Evolutionary conservation across 1,139 yeast genomes (phyloP).

Genomic region (Kluyveromyces sp.): DNA sequence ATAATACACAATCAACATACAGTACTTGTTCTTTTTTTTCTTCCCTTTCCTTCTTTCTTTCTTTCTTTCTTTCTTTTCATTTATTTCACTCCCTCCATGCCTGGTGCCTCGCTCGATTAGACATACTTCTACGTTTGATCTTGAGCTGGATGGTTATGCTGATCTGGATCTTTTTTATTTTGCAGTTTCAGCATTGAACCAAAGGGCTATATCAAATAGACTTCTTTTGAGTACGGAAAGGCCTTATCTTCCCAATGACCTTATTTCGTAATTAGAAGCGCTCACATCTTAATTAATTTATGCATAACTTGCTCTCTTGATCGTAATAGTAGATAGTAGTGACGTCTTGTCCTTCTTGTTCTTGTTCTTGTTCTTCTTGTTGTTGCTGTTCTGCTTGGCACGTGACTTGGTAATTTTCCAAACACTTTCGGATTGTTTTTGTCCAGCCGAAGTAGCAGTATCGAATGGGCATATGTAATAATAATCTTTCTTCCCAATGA

Average conservation of each 20-base stretch:
- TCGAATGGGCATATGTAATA: no score
- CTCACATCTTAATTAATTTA: slow-evolving; percentile 2
- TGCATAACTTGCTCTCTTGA: background rate
- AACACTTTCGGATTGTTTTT: no score
- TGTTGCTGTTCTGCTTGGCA: background rate
- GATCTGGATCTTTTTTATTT: background rate
- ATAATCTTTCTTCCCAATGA: no score
- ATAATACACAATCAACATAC: no score
- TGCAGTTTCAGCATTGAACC: background rate
- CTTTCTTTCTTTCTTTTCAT: background rate
- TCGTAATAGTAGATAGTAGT: background rate
- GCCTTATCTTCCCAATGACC: slow-evolving; percentile 3
- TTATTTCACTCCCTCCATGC: slow-evolving; percentile 27
- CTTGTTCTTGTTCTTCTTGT: background rate
- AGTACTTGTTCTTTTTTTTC: no score
- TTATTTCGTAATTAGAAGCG: slow-evolving; percentile 13
- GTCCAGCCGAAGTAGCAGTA: no score
- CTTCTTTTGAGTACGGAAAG: slow-evolving; percentile 16
- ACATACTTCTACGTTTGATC: slow-evolving; percentile 29
- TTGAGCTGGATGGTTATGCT: slow-evolving; percentile 48
- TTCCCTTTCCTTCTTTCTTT: background rate
- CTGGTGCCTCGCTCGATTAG: slow-evolving; percentile 68
- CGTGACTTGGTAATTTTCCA: background rate
- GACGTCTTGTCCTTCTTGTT: background rate
- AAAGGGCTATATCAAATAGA: slow-evolving; percentile 13